Conservation (phyloP, 2,329 filamentous ascomycete genomes). For the Alternaria arbusti region DNA sequence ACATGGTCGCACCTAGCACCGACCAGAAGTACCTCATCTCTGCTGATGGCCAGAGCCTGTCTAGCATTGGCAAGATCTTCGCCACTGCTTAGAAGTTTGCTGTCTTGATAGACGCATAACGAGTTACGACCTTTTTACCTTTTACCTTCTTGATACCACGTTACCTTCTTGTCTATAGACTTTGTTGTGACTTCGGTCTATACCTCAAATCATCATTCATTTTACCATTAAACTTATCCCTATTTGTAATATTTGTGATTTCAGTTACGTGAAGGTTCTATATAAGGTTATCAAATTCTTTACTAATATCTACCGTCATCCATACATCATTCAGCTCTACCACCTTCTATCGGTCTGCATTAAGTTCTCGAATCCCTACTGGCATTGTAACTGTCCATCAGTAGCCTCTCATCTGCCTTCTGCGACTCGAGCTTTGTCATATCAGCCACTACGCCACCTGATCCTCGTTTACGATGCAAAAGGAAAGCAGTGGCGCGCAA, state of each 20-base stretch:
- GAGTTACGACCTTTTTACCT: conserved; percentile 29
- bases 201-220: background rate
- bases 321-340: conserved; percentile 9
- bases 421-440: conserved; percentile 5
- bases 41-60: conserved; percentile 25
- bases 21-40: conserved; percentile 26
- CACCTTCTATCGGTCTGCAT: conserved; percentile 3
- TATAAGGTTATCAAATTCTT: background rate
- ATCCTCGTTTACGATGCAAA: conserved; percentile 13
- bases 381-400: conserved; percentile 5
- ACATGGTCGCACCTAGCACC: conserved; percentile 32
- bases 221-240: background rate
- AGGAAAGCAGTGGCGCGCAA: conserved; percentile 18
- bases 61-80: conserved; percentile 26
- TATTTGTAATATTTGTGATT: background rate
- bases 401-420: conserved; percentile 3
- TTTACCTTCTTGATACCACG: conserved; percentile 45
- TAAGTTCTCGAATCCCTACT: conserved; percentile 13
- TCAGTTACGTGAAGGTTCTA: background rate
- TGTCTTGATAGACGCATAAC: conserved; percentile 2
- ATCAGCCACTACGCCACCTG: conserved; percentile 1
- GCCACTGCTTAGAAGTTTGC: conserved; percentile 6
- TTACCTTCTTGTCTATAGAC: conserved; percentile 33
- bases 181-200: background rate
- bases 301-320: background rate